Evolutionary conservation across 2,329 filamentous ascomycete species (phyloP).

Genomic region (Neonectria sp.): DNA sequence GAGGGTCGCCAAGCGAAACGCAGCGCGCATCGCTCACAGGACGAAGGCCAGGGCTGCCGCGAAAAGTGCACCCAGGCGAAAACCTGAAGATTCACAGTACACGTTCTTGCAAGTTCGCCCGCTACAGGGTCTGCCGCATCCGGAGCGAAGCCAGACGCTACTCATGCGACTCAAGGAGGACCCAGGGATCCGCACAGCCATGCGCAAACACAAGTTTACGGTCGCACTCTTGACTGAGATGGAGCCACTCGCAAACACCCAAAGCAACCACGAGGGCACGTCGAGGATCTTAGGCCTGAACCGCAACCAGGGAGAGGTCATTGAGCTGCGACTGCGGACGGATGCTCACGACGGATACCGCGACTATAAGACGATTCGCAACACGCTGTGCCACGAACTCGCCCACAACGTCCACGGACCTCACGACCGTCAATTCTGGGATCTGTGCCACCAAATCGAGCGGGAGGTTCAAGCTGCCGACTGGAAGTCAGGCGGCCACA

Average conservation of each 20-base stretch:
- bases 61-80: conserved; percentile 29
- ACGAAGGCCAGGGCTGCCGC: conserved; percentile 40
- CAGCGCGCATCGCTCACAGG: conserved; percentile 53
- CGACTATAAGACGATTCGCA: conserved; percentile 92
- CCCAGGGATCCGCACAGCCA: conserved; percentile 85
- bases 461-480: conserved; percentile 86
- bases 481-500: conserved; percentile 80
- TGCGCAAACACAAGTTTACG: conserved; percentile 87
- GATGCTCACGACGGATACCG: conserved; percentile 95
- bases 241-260: conserved; percentile 88
- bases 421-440: conserved; percentile 92
- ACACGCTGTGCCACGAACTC: conserved; percentile 94
- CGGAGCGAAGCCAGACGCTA: conserved; percentile 78
- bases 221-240: conserved; percentile 95
- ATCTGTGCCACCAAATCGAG: conserved; percentile 89
- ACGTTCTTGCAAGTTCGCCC: conserved; percentile 86
- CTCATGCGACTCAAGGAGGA: conserved; percentile 85
- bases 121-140: conserved; percentile 82
- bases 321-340: conserved; percentile 91
- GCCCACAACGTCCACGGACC: conserved; percentile 90
- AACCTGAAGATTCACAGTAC: conserved; percentile 75
- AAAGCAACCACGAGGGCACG: conserved; percentile 77
- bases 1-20: conserved; percentile 64
- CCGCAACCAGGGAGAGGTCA: conserved; percentile 88
- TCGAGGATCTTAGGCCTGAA: conserved; percentile 89